Evolutionary conservation across 2,329 filamentous ascomycete genomes (phyloP).

Genomic region (Bipolaris victoriae): DNA sequence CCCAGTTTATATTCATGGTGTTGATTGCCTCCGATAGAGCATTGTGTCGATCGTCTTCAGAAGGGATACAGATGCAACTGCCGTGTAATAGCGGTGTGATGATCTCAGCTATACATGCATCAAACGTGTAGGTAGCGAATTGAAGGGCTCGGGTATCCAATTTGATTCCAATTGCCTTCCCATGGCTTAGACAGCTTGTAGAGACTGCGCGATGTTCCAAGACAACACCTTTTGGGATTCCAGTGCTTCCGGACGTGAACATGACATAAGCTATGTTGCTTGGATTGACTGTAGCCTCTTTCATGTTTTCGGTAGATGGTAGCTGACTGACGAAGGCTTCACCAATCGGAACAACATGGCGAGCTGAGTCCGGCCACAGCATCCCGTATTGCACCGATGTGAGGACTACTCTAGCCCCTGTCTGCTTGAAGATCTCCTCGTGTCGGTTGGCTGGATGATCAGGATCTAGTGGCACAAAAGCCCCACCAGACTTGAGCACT

Average conservation of each 20-base stretch:
- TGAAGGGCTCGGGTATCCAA: too few relatives aligned
- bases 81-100: too few relatives aligned
- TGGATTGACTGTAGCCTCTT: background rate
- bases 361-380: background rate
- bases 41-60: too few relatives aligned
- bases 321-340: too few relatives aligned
- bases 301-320: background rate
- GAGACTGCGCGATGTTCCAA: too few relatives aligned
- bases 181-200: too few relatives aligned
- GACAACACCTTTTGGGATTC: too few relatives aligned
- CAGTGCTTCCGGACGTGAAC: too few relatives aligned
- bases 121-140: too few relatives aligned
- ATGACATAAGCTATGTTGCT: conserved; percentile 42
- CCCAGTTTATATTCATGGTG: background rate
- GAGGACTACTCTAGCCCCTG: background rate
- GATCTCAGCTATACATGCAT: too few relatives aligned
- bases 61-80: too few relatives aligned
- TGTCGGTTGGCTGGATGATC: conserved; percentile 36
- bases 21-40: background rate
- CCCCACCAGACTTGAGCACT: conserved; percentile 51
- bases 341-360: background rate
- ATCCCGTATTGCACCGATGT: background rate
- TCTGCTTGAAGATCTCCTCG: conserved; percentile 34
- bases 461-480: conserved; percentile 36
- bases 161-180: too few relatives aligned